phyloP scores from a whole-genome alignment of 2,329 filamentous ascomycete species.

The Leptosphaerulina australis region DNA sequence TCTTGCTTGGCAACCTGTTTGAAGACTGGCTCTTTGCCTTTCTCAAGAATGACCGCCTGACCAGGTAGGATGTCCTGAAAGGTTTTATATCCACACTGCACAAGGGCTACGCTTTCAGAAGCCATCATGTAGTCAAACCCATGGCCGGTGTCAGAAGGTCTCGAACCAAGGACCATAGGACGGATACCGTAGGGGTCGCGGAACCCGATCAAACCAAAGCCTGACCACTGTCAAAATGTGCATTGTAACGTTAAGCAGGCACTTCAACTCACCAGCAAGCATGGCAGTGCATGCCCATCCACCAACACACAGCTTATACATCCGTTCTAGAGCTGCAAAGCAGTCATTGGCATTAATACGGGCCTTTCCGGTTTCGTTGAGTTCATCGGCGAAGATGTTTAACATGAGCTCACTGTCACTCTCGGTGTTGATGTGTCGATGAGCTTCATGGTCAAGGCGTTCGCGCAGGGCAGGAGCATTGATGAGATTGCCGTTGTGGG shows the following conservation, averaged over 20 bases:
- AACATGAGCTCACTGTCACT: constrained; percentile 87
- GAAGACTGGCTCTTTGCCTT: constrained; percentile 75
- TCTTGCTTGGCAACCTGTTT: constrained; percentile 71
- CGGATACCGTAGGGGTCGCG: constrained; percentile 82
- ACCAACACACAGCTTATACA: constrained; percentile 75
- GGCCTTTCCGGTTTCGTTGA: constrained; percentile 79
- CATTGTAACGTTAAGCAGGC: too few species aligned
- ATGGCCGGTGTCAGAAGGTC: constrained; percentile 68
- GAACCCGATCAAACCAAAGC: constrained; percentile 81
- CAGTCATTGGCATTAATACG: constrained; percentile 80
- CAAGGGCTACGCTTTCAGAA: constrained; percentile 83
- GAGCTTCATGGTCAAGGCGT: constrained; percentile 77
- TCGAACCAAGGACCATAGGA: constrained; percentile 77
- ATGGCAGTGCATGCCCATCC: constrained; percentile 82
- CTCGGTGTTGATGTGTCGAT: constrained; percentile 88
- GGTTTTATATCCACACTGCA: constrained; percentile 78
- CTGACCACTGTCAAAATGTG: constrained; percentile 43
- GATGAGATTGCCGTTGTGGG: constrained; percentile 89
- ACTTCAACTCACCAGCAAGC: constrained; percentile 65
- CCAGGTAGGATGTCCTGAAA: constrained; percentile 81
- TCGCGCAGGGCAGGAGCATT: constrained; percentile 72
- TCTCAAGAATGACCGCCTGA: constrained; percentile 83
- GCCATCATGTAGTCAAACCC: constrained; percentile 88
- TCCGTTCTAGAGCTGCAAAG: constrained; percentile 72
- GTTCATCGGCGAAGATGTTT: constrained; percentile 84